Percentiles rank a stretch among this genome's conserved stretches.
phyloP scores from a whole-genome alignment of 108 stramenopile species.

The Skeletonema potamos region DNA sequence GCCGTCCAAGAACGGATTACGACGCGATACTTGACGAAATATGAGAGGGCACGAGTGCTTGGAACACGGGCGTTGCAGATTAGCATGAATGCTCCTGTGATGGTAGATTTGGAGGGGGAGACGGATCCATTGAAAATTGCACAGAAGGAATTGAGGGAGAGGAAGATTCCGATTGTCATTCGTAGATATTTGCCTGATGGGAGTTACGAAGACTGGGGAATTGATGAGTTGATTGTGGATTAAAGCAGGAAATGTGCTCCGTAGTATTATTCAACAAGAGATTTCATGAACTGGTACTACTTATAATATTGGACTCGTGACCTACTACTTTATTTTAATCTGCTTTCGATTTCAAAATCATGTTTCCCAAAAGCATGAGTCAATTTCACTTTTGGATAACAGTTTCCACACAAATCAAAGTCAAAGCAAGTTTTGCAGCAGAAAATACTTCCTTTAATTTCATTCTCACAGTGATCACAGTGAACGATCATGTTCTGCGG shows the following conservation, averaged over 20 bases:
- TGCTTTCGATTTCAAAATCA: conserved; percentile 34
- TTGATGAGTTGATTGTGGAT: conserved; percentile 95
- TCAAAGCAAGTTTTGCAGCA: conserved; percentile 84
- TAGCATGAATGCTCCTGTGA: conserved; percentile 98
- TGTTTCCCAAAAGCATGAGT: conserved; percentile 54
- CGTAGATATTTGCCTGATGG: conserved; percentile 97
- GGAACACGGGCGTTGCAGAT: conserved; percentile 99
- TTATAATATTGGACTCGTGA: too few relatives aligned
- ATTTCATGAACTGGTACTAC: background rate
- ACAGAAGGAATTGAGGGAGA: conserved; percentile 96
- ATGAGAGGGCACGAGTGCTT: conserved; percentile 97
- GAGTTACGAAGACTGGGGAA: conserved; percentile 97
- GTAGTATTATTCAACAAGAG: background rate
- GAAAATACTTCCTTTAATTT: conserved; percentile 55
- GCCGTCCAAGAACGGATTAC: conserved; percentile 74
- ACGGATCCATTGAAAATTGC: conserved; percentile 99
- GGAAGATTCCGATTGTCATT: conserved; percentile 99
- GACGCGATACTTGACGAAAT: conserved; percentile 98
- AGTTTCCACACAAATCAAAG: conserved; percentile 78
- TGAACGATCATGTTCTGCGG: conserved; percentile 60
- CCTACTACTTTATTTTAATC: background rate
- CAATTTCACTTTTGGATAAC: conserved; percentile 50
- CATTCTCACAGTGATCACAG: conserved; percentile 69
- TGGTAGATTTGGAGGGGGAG: conserved; percentile 98
- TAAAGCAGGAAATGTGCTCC: conserved; percentile 15